Percentiles rank a stretch among this genome's conserved stretches.
Evolutionary conservation across 768 basidiomycete genomes (phyloP).

Genomic region (Tephrocybe sp.): DNA sequence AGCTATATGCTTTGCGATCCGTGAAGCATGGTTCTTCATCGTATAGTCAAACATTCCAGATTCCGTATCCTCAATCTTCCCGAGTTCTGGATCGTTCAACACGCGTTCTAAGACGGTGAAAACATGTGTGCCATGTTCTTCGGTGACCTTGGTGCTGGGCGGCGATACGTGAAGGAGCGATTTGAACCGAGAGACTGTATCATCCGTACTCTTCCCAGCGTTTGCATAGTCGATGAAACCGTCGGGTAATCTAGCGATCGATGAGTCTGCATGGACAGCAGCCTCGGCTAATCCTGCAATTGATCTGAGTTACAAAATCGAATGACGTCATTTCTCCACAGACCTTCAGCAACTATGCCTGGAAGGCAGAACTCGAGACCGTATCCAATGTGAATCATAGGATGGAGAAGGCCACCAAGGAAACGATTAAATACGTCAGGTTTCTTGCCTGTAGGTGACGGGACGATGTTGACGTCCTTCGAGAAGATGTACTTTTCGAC

Average conservation of each 20-base stretch:
- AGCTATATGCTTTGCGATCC: constrained; percentile 11
- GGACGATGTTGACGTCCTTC: constrained; percentile 40
- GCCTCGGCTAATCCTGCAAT: constrained; percentile 56
- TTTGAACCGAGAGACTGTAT: constrained; percentile 15
- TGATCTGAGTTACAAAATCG: not conserved
- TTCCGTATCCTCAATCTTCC: constrained; percentile 10
- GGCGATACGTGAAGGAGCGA: constrained; percentile 7
- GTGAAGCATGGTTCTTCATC: constrained; percentile 11
- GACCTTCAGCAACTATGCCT: constrained; percentile 66
- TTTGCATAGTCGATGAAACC: constrained; percentile 13
- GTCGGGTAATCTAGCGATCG: constrained; percentile 22
- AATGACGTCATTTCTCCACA: constrained; percentile 5
- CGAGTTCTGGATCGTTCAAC: constrained; percentile 20
- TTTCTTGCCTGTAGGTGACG: constrained; percentile 25
- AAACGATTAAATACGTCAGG: constrained; percentile 52
- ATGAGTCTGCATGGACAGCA: constrained; percentile 42
- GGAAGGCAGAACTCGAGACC: constrained; percentile 62
- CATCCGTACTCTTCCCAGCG: not conserved
- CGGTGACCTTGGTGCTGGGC: not conserved
- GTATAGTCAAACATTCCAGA: constrained; percentile 10
- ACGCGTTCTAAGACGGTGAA: constrained; percentile 21
- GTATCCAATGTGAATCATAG: constrained; percentile 65
- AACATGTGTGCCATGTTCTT: constrained; percentile 11
- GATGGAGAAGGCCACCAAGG: constrained; percentile 58
- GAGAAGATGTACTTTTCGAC: constrained; percentile 63